Evolutionary conservation across 2,329 filamentous ascomycete genomes (phyloP).

Genomic region (Helminthosporium solani): DNA sequence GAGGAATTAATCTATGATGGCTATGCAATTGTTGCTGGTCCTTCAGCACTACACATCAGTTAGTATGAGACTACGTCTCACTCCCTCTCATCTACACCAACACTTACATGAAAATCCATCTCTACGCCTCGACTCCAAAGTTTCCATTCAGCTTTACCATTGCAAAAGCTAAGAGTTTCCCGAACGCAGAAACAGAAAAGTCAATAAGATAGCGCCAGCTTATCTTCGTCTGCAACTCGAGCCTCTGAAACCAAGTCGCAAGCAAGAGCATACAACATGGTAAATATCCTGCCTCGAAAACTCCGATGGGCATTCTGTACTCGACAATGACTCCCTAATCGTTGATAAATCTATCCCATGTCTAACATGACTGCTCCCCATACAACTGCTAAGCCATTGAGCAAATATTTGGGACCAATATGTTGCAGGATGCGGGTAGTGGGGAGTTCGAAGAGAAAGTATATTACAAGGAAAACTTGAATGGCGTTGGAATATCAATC

Average conservation of each 20-base stretch:
- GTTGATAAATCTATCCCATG: conserved; percentile 36
- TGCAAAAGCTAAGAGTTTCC: conserved; percentile 40
- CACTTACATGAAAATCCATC: conserved; percentile 30
- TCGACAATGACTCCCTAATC: conserved; percentile 34
- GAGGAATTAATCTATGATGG: conserved; percentile 35
- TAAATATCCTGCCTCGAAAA: conserved; percentile 32
- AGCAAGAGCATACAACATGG: conserved; percentile 41
- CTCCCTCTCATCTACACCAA: not conserved
- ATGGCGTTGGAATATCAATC: conserved; percentile 50
- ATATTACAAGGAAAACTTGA: conserved; percentile 55
- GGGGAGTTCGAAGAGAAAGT: conserved; percentile 55
- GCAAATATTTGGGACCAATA: conserved; percentile 15
- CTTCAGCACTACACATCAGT: conserved; percentile 17
- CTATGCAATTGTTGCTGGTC: conserved; percentile 34
- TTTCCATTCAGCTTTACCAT: conserved; percentile 25
- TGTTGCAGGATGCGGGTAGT: conserved; percentile 51
- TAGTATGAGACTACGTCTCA: not conserved
- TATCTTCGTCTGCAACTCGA: conserved; percentile 31
- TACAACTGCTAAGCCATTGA: conserved; percentile 17
- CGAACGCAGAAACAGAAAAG: conserved; percentile 27
- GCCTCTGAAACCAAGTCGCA: conserved; percentile 41
- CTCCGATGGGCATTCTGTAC: conserved; percentile 30
- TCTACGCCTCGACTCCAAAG: conserved; percentile 32
- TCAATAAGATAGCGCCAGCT: conserved; percentile 43
- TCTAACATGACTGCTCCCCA: conserved; percentile 25